Evolutionary conservation across 805 yeast genomes (phyloP).

Genomic region (Candida alai): DNA sequence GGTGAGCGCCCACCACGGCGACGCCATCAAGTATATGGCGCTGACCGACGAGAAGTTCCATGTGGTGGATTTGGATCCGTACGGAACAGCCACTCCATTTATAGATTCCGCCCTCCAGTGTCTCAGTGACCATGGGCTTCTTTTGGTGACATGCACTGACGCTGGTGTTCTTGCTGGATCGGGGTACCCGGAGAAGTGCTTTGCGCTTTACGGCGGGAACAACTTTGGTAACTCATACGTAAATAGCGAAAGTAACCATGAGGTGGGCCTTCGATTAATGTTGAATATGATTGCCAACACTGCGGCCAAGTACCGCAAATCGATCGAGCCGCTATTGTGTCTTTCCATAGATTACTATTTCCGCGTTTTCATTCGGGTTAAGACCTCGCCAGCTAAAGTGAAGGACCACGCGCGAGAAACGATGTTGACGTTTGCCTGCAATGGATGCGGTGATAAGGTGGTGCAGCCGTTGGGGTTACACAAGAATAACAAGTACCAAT

Average conservation of each 20-base stretch:
- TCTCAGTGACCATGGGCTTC: conserved; percentile 77
- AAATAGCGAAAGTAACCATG: conserved; percentile 77
- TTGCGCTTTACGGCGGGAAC: conserved; percentile 89
- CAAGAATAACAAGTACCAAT: conserved; percentile 51
- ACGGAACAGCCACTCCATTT: conserved; percentile 96
- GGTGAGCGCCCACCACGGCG: conserved; percentile 73
- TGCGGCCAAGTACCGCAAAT: conserved; percentile 86
- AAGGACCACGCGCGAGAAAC: conserved; percentile 74
- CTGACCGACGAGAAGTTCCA: conserved; percentile 57
- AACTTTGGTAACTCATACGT: conserved; percentile 59
- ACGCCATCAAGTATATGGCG: conserved; percentile 82
- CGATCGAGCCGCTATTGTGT: conserved; percentile 81
- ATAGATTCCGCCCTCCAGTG: conserved; percentile 86
- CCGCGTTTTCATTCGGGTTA: conserved; percentile 76
- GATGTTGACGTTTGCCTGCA: conserved; percentile 76
- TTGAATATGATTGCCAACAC: conserved; percentile 69
- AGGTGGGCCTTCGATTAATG: conserved; percentile 85
- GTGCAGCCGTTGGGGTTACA: conserved; percentile 72
- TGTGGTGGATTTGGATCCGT: conserved; percentile 92
- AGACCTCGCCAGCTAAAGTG: conserved; percentile 74
- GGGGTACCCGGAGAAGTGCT: conserved; percentile 96
- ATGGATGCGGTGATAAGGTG: conserved; percentile 75
- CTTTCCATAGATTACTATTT: conserved; percentile 92
- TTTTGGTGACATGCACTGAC: conserved; percentile 94
- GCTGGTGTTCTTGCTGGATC: conserved; percentile 93